phyloP scores from a whole-genome alignment of 306 rosid genomes.

The Oemleria cerasiformis region DNA sequence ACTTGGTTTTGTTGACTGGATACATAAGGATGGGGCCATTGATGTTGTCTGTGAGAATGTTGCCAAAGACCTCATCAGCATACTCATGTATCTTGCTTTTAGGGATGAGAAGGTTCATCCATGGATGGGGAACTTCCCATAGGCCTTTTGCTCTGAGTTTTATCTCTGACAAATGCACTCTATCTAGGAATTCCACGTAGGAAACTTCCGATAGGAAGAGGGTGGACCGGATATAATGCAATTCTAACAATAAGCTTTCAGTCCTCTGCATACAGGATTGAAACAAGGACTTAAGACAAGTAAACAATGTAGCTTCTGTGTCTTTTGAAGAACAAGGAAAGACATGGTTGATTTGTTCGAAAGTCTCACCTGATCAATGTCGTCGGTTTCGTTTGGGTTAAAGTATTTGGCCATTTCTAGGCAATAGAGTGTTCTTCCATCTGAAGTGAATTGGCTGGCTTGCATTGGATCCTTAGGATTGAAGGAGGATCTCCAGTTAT shows the following conservation, averaged over 20 bases:
- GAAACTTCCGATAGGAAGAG: constrained; percentile 79
- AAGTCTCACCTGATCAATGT: constrained; percentile 54
- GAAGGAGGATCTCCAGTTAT: constrained; percentile 89
- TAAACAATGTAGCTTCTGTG: neutral
- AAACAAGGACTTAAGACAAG: neutral
- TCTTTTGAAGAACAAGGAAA: constrained; percentile 1
- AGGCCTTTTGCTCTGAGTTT: constrained; percentile 66
- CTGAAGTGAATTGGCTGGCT: constrained; percentile 68
- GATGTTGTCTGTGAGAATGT: constrained; percentile 57
- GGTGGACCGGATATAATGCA: constrained; percentile 63
- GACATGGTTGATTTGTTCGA: neutral
- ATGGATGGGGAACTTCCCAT: constrained; percentile 96
- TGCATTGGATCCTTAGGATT: constrained; percentile 63
- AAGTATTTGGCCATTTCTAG: constrained; percentile 85
- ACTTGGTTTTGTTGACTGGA: constrained; percentile 92
- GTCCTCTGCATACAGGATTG: constrained; percentile 50
- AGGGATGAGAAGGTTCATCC: constrained; percentile 85
- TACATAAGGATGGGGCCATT: constrained; percentile 88
- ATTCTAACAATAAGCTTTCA: constrained; percentile 50
- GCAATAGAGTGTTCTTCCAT: constrained; percentile 74
- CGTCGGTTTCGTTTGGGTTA: constrained; percentile 54
- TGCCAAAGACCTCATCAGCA: constrained; percentile 65
- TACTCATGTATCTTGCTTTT: constrained; percentile 60
- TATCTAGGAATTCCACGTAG: constrained; percentile 74
- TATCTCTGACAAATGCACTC: constrained; percentile 74